Base-by-base conservation (phyloP, 83 land plant genomes). In the Picea mariana region DNA sequence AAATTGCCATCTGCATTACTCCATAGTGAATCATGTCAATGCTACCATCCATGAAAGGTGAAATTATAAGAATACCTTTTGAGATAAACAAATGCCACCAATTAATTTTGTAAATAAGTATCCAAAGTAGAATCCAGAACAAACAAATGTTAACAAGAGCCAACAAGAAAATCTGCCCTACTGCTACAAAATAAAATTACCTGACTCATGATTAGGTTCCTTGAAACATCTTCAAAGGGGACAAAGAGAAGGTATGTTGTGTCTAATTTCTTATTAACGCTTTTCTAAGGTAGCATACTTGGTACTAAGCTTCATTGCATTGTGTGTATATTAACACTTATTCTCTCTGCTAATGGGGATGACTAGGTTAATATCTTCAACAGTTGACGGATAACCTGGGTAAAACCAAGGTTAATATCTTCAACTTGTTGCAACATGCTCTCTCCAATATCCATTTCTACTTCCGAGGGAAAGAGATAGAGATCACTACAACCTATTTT, bases 1-100 rank as follows among this genome's bases (percentile, higher is more conserved):
- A 85, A 65, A 21, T 87, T 92, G 16, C 87, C 92, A 78, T 87
- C 89, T 87, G 88, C 81, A 73, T 73, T 47, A 52, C n/a, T 69
- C 75, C 75, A 69, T 34, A 38, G 42, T 18, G 59, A 73, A 44
- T n/a, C 47, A n/a, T 73, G 77, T 47, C 5, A 8, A 73, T 20
- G n/a, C 21, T 73, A 69, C 21, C 42, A 73, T 73, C 12, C 42
- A 42, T 2, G 5, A n/a, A 42, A 23, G 21, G 26, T 11, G 9
- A 73, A 73, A 1, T 47, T 73, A 73, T 44, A 73, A 9, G 26
- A 49, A 13, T 9, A 42, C 24, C 9, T 42, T 42, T 12, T 0
- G 4, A 42, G 21, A 73, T 44, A n/a, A 42, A 73, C 3, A 42
- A 47, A 21, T 52, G 21, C 23, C 52, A 47, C 21, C 23, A 47